Evolutionary conservation across 805 yeast species (phyloP), one percentile per base, ranked within the genome.

Genomic region (Myxozyma geophila): DNA sequence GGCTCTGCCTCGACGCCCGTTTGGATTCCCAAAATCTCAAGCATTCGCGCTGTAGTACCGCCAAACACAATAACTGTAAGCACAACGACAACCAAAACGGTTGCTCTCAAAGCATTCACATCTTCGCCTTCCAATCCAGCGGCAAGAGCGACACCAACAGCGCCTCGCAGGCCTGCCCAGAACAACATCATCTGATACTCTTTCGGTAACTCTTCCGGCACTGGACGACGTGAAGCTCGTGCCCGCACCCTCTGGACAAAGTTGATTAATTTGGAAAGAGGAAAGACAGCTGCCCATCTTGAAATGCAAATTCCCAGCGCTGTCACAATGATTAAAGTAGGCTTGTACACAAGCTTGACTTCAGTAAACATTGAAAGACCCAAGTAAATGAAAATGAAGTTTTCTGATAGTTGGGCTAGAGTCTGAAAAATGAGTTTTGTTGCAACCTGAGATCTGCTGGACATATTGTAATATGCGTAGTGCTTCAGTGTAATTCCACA

Each of bases 81-180:
- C 28, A 95, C 99, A 12, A 95, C 99, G 21, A 93, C 98, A n/a
- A 96, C 98, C 50, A 96, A 79, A 0, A 96, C 97, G 0, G 99
- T 95, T 1, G 99, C 99, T 59, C 92, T 77, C 58, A 95, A 79
- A 0, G 97, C 86, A 74, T 87, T 87, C 68, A 92, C 93, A 61
- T 90, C 87, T 73, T 93, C 98, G 66, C 99, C 99, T 77, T 90
- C 96, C 46, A 95, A 80, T 13, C 99, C 99, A 86, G 96, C 92
- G 0, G 99, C 99, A 72, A 95, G 82, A 0, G 99, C 99, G 4
- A 95, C 99, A 69, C 99, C 99, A 41, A 95, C 99, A 0, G 99
- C 99, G 64, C 99, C 99, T 73, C 99, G 83, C 60, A 95, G 81
- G 2, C 99, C 99, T 0, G 99, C 99, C 99, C 99, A 95, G 76